These are phyloP conservation scores for Cyberlindnera japonica DNA, from an alignment of 805 yeast species.

Conservation along the genomic window DNA sequence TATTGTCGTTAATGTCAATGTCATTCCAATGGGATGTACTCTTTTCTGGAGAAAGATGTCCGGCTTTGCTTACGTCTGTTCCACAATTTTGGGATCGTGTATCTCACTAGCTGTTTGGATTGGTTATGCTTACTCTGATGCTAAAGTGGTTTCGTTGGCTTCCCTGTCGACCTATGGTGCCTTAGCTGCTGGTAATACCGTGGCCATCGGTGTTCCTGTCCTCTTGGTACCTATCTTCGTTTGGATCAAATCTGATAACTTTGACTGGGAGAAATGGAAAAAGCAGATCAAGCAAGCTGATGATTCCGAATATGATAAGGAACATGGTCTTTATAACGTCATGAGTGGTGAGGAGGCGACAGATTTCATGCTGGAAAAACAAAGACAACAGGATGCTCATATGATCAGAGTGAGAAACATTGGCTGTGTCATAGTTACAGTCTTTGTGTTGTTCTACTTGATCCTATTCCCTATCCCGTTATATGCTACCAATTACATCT, in stretches of 20 bases:
- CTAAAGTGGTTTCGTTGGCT: background rate
- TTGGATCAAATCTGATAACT: background rate
- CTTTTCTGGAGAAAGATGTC: slow-evolving; percentile 1
- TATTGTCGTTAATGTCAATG: background rate
- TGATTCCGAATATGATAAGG: background rate
- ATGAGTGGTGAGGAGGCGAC: background rate
- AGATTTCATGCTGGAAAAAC: background rate
- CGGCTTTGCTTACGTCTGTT: background rate
- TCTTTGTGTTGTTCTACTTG: slow-evolving; percentile 1
- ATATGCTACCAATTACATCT: background rate
- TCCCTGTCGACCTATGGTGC: background rate
- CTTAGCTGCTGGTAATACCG: background rate
- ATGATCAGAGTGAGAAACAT: background rate
- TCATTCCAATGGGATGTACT: slow-evolving; percentile 1
- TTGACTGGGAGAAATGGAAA: slow-evolving; percentile 1
- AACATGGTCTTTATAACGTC: background rate
- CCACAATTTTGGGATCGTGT: background rate
- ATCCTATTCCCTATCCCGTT: background rate
- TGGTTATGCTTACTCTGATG: background rate
- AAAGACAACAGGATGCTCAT: background rate
- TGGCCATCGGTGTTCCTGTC: background rate
- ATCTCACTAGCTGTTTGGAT: background rate
- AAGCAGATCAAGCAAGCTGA: background rate
- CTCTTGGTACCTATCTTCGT: background rate
- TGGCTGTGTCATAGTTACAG: background rate